Percentiles rank a stretch among this genome's conserved stretches.
Evolutionary conservation across 805 yeast genomes (phyloP).

Genomic region (Debaryomyces castellii): DNA sequence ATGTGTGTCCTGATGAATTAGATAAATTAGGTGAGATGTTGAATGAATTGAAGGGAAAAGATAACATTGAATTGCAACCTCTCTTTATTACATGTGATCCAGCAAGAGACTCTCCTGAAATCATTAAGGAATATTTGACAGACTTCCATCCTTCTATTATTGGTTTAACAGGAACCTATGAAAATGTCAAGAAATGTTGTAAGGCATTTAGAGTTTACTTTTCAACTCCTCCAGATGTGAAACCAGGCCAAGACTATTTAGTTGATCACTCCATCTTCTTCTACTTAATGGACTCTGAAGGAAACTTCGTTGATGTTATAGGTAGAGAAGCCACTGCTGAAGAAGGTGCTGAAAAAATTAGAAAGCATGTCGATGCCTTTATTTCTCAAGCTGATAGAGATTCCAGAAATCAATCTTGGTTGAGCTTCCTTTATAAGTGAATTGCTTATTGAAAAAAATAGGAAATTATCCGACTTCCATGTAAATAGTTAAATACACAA

Average conservation of each 20-base stretch:
- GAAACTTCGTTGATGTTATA: constrained; percentile 88
- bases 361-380: constrained; percentile 71
- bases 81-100: constrained; percentile 97
- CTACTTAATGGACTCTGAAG: constrained; percentile 98
- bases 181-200: constrained; percentile 79
- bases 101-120: constrained; percentile 86
- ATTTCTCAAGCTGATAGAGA: constrained; percentile 72
- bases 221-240: constrained; percentile 92
- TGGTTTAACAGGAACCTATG: constrained; percentile 91
- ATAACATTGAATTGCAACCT: constrained; percentile 68
- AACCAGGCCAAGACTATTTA: constrained; percentile 93
- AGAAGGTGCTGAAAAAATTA: constrained; percentile 75
- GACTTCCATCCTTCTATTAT: constrained; percentile 90
- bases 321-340: constrained; percentile 87
- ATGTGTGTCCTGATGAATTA: constrained; percentile 96
- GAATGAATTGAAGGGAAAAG: constrained; percentile 55
- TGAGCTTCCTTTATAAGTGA: constrained; percentile 55
- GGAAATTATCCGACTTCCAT: neutral
- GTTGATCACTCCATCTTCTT: constrained; percentile 98
- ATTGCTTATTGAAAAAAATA: neutral
- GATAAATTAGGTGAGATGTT: constrained; percentile 82
- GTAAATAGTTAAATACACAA: neutral
- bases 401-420: constrained; percentile 58
- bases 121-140: constrained; percentile 72
- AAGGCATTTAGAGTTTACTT: constrained; percentile 92